Percentiles rank a stretch among this genome's conserved stretches.
These are phyloP conservation scores for Puccinia polysora DNA, from an alignment of 1,284 basidiomycete genomes.

Conservation along the genomic window DNA sequence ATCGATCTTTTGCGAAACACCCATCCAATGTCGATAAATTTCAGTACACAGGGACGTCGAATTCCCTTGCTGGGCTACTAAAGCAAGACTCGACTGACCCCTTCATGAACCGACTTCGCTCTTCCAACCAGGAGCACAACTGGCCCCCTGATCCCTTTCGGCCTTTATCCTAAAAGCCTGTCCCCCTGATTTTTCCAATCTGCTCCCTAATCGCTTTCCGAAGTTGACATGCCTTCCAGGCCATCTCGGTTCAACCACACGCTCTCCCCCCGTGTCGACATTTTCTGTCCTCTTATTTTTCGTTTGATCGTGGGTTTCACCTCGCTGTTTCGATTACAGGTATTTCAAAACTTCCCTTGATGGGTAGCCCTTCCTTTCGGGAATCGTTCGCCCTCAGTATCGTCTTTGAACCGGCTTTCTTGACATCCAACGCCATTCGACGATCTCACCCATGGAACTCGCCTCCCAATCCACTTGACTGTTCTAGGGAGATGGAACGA, in stretches of 20 bases:
- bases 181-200: too few species aligned
- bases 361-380: too few species aligned
- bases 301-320: conserved; percentile 18
- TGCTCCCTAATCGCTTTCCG: too few species aligned
- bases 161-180: too few species aligned
- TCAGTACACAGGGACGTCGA: neutral
- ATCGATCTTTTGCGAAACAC: neutral
- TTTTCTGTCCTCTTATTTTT: neutral
- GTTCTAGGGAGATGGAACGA: neutral
- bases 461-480: neutral
- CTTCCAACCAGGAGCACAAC: neutral
- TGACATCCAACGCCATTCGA: neutral
- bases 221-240: too few species aligned
- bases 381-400: neutral
- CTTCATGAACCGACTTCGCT: neutral
- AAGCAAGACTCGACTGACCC: neutral
- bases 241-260: too few species aligned
- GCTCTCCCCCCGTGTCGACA: neutral
- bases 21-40: neutral
- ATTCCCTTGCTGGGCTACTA: neutral
- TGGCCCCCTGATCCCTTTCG: conserved; percentile 41
- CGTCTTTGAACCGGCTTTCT: neutral
- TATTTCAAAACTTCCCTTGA: too few species aligned
- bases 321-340: conserved; percentile 1
- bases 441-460: neutral